These are phyloP conservation scores for Kodamaea laetipori DNA, from an alignment of 805 yeast genomes.

Conservation along the genomic window DNA sequence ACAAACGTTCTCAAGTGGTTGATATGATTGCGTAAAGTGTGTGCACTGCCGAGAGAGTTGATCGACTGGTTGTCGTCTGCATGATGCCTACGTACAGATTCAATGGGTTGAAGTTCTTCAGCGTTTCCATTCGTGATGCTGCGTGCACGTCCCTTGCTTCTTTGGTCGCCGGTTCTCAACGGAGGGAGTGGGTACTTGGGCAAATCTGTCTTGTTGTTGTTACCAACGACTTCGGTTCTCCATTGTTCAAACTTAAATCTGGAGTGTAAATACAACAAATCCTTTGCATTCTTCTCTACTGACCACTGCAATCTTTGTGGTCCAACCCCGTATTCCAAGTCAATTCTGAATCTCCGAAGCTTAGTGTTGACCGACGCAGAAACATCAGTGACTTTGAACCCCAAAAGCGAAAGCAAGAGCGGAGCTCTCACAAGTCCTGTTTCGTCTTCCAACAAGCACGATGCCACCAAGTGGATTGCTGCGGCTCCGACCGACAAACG, in stretches of 20 bases:
- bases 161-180: conserved; percentile 14
- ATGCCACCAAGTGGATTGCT: conserved; percentile 71
- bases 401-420: conserved; percentile 69
- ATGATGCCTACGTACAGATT: conserved; percentile 5
- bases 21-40: conserved; percentile 28
- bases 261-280: conserved; percentile 70
- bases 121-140: conserved; percentile 2
- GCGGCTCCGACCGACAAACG: conserved; percentile 69
- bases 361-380: conserved; percentile 42
- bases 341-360: conserved; percentile 58
- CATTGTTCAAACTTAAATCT: conserved; percentile 55
- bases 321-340: conserved; percentile 89
- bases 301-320: conserved; percentile 78
- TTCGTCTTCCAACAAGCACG: conserved; percentile 76
- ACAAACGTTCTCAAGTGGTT: conserved; percentile 33
- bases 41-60: conserved; percentile 13
- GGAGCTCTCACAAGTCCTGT: conserved; percentile 80
- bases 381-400: conserved; percentile 59
- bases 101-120: conserved; percentile 17
- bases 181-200: conserved; percentile 51
- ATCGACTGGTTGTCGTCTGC: conserved; percentile 25
- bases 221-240: conserved; percentile 34
- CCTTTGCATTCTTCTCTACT: conserved; percentile 69
- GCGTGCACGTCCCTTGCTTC: conserved; percentile 17
- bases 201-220: conserved; percentile 36